A percentile compares a stretch with the other conserved stretches of the same genome.
Conservation (phyloP, 345 rosid genomes). For the Reutealis trisperma region DNA sequence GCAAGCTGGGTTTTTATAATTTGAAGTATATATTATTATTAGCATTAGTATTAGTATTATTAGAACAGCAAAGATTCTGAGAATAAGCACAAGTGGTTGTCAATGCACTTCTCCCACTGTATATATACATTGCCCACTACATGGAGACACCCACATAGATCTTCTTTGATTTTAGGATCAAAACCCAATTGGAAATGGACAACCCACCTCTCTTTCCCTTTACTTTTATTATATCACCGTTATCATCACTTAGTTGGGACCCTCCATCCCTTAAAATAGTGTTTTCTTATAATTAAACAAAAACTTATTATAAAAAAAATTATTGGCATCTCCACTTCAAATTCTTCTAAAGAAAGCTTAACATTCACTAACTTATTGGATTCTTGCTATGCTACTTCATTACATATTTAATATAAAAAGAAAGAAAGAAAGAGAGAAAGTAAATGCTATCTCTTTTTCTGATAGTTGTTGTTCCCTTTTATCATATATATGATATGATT, state of each 20-base stretch:
- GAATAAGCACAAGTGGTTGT: constrained; percentile 38
- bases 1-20: constrained; percentile 20
- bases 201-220: constrained; percentile 16
- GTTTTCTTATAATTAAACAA: constrained; percentile 5
- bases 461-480: neutral
- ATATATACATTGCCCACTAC: constrained; percentile 36
- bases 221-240: constrained; percentile 25
- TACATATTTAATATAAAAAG: too few relatives aligned
- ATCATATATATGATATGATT: neutral
- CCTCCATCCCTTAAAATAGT: constrained; percentile 7
- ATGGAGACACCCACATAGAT: constrained; percentile 33
- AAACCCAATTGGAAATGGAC: constrained; percentile 26
- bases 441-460: neutral
- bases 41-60: neutral
- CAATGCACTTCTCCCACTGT: constrained; percentile 27
- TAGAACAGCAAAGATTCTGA: constrained; percentile 36
- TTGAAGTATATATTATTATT: neutral
- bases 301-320: neutral
- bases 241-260: constrained; percentile 29
- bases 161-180: constrained; percentile 25
- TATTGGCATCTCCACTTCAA: constrained; percentile 13
- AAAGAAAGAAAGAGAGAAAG: neutral
- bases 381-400: neutral
- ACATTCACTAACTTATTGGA: constrained; percentile 2
- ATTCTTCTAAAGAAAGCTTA: constrained; percentile 14